These are phyloP conservation scores for Seminavis robusta DNA, from an alignment of 108 stramenopile genomes.

Conservation along the genomic window DNA sequence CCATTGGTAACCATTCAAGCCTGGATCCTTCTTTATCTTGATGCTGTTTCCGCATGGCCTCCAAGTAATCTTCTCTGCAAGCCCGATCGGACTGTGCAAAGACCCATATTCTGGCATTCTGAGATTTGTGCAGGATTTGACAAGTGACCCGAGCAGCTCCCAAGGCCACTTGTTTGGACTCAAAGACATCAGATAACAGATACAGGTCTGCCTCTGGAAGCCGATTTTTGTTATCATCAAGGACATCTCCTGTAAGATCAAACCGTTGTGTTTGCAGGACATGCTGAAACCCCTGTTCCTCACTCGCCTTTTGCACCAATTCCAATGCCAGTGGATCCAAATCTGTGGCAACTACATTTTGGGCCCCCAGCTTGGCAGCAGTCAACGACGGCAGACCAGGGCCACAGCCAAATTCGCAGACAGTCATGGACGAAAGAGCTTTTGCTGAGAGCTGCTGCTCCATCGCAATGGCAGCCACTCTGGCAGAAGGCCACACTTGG, in stretches of 20 bases:
- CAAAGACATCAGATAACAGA: conserved; percentile 77
- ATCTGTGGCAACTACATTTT: conserved; percentile 65
- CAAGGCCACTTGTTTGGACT: conserved; percentile 49
- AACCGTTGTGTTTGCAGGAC: conserved; percentile 30
- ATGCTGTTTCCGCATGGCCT: conserved; percentile 16
- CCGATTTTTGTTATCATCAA: background rate
- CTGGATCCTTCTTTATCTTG: background rate
- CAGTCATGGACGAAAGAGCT: background rate
- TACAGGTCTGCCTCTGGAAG: conserved; percentile 53
- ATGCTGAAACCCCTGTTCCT: conserved; percentile 39
- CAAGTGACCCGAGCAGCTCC: conserved; percentile 51
- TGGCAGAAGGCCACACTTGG: conserved; percentile 81
- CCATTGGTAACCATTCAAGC: conserved; percentile 25
- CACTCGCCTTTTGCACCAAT: conserved; percentile 50
- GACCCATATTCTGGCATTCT: conserved; percentile 49
- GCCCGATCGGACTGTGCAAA: conserved; percentile 79
- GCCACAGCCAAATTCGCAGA: conserved; percentile 79
- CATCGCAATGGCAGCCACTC: conserved; percentile 43
- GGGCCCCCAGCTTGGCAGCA: conserved; percentile 33
- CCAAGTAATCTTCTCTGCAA: conserved; percentile 56
- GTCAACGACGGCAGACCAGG: conserved; percentile 66
- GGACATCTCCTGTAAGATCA: conserved; percentile 38
- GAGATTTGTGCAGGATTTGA: background rate
- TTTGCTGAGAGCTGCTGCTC: conserved; percentile 13
- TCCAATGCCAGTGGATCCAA: conserved; percentile 48